phyloP scores from a whole-genome alignment of 116 monocot genomes.

The Thalassia testudinum region DNA sequence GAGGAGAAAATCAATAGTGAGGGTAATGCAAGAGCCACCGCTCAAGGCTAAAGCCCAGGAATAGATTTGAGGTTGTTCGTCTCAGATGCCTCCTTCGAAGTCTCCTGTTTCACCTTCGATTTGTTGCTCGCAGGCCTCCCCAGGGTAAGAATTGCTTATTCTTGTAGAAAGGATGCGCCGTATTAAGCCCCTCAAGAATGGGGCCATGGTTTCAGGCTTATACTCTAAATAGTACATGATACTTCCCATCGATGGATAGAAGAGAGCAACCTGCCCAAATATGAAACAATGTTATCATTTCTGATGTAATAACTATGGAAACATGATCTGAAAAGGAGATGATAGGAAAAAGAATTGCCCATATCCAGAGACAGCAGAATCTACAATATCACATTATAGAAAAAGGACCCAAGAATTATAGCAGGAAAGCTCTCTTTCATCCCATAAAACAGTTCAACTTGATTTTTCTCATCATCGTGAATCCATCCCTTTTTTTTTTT shows the following conservation, averaged over 20 bases:
- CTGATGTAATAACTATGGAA: background rate
- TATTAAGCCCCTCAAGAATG: constrained; percentile 74
- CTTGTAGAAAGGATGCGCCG: constrained; percentile 82
- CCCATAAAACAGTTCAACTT: too few relatives aligned
- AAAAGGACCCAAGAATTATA: too few relatives aligned
- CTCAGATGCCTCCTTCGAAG: constrained; percentile 13
- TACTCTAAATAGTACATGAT: constrained; percentile 94
- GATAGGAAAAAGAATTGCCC: too few relatives aligned
- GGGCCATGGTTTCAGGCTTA: constrained; percentile 92
- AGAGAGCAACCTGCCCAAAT: constrained; percentile 60
- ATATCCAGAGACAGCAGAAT: too few relatives aligned
- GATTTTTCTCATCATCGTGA: too few relatives aligned
- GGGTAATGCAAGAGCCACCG: background rate
- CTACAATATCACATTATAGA: too few relatives aligned
- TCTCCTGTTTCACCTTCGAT: constrained; percentile 9
- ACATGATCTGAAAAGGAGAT: background rate
- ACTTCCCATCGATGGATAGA: constrained; percentile 89
- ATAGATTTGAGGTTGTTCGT: constrained; percentile 68
- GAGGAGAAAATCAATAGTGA: too few relatives aligned
- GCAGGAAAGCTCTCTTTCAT: too few relatives aligned
- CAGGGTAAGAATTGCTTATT: constrained; percentile 69
- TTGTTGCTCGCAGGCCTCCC: constrained; percentile 22
- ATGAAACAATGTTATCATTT: background rate
- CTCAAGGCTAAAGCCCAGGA: constrained; percentile 37
- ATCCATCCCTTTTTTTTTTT: too few relatives aligned